Percentiles rank a stretch among this genome's conserved stretches.
Conservation (phyloP, 805 yeast species). For the Komagataella kurtzmanii region DNA sequence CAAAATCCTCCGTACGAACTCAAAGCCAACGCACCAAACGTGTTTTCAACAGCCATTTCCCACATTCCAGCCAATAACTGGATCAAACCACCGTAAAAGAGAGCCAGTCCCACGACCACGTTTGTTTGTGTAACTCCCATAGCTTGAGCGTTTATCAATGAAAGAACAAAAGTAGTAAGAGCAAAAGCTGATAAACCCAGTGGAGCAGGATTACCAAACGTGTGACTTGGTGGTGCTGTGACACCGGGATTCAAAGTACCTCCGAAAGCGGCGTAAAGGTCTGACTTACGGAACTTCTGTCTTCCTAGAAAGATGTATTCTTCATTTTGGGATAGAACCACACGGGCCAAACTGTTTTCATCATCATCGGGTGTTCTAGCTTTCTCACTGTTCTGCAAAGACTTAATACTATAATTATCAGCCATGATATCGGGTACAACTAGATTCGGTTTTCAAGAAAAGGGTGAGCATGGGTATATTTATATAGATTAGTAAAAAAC, state of each 20-base stretch:
- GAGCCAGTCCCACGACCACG: conserved; percentile 50
- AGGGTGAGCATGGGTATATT: not conserved
- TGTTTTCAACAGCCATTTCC: conserved; percentile 65
- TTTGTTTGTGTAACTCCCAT: conserved; percentile 52
- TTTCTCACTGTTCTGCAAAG: not conserved
- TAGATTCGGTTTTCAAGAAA: not conserved
- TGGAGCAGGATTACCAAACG: conserved; percentile 66
- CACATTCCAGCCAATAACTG: conserved; percentile 65
- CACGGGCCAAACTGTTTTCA: not conserved
- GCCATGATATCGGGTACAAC: not conserved
- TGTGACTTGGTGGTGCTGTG: conserved; percentile 41
- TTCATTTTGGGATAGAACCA: conserved; percentile 23
- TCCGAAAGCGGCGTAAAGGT: conserved; percentile 58
- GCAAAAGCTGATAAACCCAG: conserved; percentile 64
- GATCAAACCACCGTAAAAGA: conserved; percentile 62
- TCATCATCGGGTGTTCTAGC: not conserved
- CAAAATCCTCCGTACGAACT: conserved; percentile 62
- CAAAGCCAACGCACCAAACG: conserved; percentile 59
- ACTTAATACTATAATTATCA: not conserved
- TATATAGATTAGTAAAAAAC: no score
- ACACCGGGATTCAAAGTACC: conserved; percentile 72
- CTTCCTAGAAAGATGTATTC: conserved; percentile 62
- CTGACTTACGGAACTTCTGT: conserved; percentile 49
- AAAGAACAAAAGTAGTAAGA: conserved; percentile 50
- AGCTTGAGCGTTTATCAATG: conserved; percentile 49